Evolutionary conservation across 345 rosid species (phyloP), one percentile per base, ranked within the genome.

Genomic region (Eucalyptus curtisii): DNA sequence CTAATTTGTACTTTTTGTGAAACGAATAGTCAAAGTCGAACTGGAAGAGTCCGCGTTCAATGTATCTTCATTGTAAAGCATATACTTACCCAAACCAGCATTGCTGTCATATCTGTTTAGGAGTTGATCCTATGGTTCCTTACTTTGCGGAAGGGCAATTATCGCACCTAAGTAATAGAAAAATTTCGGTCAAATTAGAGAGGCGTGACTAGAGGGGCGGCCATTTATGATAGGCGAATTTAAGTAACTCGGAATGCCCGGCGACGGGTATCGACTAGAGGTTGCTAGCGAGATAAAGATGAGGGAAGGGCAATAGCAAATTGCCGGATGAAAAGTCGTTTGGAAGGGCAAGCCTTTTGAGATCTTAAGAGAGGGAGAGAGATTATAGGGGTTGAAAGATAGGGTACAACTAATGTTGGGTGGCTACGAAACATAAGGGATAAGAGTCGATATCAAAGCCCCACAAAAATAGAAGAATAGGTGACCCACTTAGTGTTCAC

Each of bases 141-240:
- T 14, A 64, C 9, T 13, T 64, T n/a, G 76, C 2, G 5, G 40
- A 7, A n/a, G 76, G 19, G 10, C 76, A 7, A 64, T n/a, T n/a
- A 64, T 64, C 76, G 0, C 76, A 7, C 20, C 37, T n/a, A 64
- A 64, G 37, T 64, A n/a, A 61, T 13, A 52, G 7, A 61, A 61
- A 14, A 64, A 4, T 4, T n/a, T n/a, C 10, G 5, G 40, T 10
- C 20, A 64, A 64, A n/a, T n/a, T n/a, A n/a, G 19, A n/a, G 76
- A 64, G 37, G 76, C 3, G 3, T 64, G 20, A n/a, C 5, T 1
- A 3, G 16, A 61, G 31, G 33, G 68, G 0, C 10, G 10, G 1
- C 33, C 2, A 15, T 5, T 64, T 64, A 8, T 64, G 4, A 33
- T 33, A 13, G 10, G 37, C 0, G 3, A n/a, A n/a, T n/a, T 64